These are phyloP conservation scores for Adiantum capillusveneris DNA, from an alignment of 75 land plant species.

Conservation along the genomic window DNA sequence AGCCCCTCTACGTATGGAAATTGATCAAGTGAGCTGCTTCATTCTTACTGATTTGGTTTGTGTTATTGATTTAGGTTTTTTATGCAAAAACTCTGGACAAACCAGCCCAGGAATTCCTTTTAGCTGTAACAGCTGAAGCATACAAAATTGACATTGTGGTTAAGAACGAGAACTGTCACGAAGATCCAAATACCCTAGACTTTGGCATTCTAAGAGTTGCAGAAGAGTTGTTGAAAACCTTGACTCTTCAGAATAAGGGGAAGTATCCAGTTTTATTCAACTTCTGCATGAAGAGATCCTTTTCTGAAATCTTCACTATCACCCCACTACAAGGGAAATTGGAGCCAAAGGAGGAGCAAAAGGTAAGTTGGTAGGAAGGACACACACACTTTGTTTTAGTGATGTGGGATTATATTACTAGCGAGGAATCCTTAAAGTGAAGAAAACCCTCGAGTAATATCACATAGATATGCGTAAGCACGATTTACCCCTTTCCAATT, in stretches of 20 bases:
- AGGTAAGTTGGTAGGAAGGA: no score
- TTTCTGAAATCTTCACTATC: constrained; percentile 12
- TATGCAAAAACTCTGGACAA: neutral
- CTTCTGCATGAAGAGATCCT: constrained; percentile 1
- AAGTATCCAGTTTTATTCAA: constrained; percentile 27
- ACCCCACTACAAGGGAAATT: constrained; percentile 17
- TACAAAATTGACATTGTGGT: constrained; percentile 17
- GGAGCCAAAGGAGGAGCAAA: constrained; percentile 21
- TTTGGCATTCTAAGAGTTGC: constrained; percentile 24
- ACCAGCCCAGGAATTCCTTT: constrained; percentile 14
- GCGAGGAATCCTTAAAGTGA: no score
- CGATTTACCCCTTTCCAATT: no score
- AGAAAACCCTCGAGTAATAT: no score
- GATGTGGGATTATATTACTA: no score
- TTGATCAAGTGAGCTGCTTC: no score
- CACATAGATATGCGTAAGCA: no score
- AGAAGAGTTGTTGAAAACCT: constrained; percentile 8
- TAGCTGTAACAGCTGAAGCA: constrained; percentile 18
- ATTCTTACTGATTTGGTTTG: no score
- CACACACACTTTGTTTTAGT: no score
- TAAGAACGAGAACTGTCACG: constrained; percentile 12
- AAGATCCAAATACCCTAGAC: constrained; percentile 10
- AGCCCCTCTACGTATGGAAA: no score
- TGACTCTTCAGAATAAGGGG: constrained; percentile 27
- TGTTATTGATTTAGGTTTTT: constrained; percentile 3